A percentile compares a stretch with the other conserved stretches of the same genome.
phyloP scores from a whole-genome alignment of 2,329 filamentous ascomycete species.

The Penicillium aurantiogriseum region DNA sequence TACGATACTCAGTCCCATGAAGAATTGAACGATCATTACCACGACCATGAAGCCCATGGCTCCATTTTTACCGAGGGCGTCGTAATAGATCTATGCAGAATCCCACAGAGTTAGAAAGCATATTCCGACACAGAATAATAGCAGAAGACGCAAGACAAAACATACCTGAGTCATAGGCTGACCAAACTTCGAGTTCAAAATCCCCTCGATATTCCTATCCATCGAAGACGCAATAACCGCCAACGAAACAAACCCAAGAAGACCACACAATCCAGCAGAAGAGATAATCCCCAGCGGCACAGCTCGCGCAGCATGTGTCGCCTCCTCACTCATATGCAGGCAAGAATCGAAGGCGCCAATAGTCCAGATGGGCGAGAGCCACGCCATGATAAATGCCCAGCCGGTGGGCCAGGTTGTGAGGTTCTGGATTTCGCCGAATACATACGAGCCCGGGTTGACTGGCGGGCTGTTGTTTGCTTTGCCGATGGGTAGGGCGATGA shows the following conservation, averaged over 20 bases:
- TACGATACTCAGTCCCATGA: constrained; percentile 59
- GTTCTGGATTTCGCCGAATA: constrained; percentile 59
- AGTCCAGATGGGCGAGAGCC: constrained; percentile 63
- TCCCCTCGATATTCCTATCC: constrained; percentile 50
- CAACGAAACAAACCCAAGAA: constrained; percentile 58
- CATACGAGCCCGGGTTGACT: constrained; percentile 28
- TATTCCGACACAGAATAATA: background rate
- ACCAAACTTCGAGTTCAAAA: constrained; percentile 53
- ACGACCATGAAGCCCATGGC: constrained; percentile 59
- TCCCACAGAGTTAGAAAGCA: background rate
- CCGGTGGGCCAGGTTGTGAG: constrained; percentile 58
- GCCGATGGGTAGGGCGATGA: constrained; percentile 54
- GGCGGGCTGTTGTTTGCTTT: constrained; percentile 25
- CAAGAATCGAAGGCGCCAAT: constrained; percentile 56
- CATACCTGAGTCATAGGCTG: constrained; percentile 56
- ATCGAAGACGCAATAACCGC: constrained; percentile 60
- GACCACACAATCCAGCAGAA: constrained; percentile 30
- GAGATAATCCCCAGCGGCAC: constrained; percentile 44
- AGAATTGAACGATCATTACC: constrained; percentile 60
- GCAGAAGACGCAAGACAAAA: background rate
- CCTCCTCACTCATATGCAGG: constrained; percentile 62
- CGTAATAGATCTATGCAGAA: constrained; percentile 54
- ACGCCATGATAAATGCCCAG: constrained; percentile 60
- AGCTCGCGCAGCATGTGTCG: constrained; percentile 58
- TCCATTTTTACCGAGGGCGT: constrained; percentile 59